Conservation (phyloP, 164 flowering plant genomes). For the Piper betle region DNA sequence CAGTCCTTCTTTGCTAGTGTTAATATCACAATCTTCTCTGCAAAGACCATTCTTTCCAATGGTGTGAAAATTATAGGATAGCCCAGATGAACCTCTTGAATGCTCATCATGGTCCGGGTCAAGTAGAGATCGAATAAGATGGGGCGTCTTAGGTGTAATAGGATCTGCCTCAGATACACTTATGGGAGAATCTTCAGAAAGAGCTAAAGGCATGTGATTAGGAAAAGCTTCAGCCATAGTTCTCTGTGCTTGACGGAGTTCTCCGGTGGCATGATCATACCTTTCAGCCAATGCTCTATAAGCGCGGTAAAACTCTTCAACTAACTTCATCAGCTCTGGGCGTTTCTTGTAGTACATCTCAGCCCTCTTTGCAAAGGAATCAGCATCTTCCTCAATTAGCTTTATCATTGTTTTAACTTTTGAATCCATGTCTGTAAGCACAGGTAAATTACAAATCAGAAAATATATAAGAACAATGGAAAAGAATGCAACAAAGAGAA, state of each 20-base stretch:
- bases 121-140: conserved; percentile 20
- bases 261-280: conserved; percentile 5
- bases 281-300: conserved; percentile 11
- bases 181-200: conserved; percentile 40
- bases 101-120: conserved; percentile 40
- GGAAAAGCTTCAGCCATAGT: conserved; percentile 73
- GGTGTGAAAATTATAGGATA: conserved; percentile 22
- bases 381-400: conserved; percentile 14
- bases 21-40: conserved; percentile 26
- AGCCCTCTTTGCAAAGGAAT: conserved; percentile 16
- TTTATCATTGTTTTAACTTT: conserved; percentile 11
- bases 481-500: no score
- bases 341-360: conserved; percentile 13
- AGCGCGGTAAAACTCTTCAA: conserved; percentile 8
- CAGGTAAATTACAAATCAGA: neutral
- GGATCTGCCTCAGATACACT: conserved; percentile 37
- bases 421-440: conserved; percentile 8
- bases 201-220: conserved; percentile 36
- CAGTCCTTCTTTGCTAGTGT: conserved; percentile 30
- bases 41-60: conserved; percentile 35
- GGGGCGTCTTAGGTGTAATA: conserved; percentile 42
- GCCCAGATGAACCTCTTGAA: conserved; percentile 28
- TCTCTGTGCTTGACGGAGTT: conserved; percentile 7
- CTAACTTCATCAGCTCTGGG: conserved; percentile 9
- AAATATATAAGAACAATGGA: neutral